A percentile compares a stretch with the other conserved stretches of the same genome.
Conservation (phyloP, 768 basidiomycete genomes). For the Lentinula raphanica region DNA sequence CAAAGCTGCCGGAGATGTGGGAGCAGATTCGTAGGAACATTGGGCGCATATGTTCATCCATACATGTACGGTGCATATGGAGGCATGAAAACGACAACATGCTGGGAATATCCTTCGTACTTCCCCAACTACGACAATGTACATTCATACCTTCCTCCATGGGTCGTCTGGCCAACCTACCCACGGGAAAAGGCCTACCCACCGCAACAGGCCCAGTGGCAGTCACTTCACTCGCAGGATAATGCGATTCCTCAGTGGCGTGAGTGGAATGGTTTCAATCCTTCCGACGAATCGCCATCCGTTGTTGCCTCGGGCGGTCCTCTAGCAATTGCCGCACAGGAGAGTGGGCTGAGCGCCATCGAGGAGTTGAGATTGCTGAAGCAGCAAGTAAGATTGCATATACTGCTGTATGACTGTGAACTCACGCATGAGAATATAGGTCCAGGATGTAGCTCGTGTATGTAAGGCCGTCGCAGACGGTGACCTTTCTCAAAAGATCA, state of each 20-base stretch:
- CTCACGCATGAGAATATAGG: slow-evolving; percentile 23
- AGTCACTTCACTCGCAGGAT: not conserved
- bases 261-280: not conserved
- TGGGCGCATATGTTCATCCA: not conserved
- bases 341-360: slow-evolving; percentile 58
- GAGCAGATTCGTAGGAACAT: not conserved
- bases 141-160: not conserved
- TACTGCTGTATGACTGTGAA: too few relatives aligned
- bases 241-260: not conserved
- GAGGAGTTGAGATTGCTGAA: slow-evolving; percentile 69
- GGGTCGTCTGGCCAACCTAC: not conserved
- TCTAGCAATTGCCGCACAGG: slow-evolving; percentile 48
- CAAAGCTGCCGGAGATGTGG: slow-evolving; percentile 1
- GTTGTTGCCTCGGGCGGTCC: slow-evolving; percentile 52
- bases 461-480: slow-evolving; percentile 69
- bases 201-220: slow-evolving; percentile 7
- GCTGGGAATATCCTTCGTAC: not conserved
- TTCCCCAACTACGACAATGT: not conserved
- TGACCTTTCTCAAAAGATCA: slow-evolving; percentile 65
- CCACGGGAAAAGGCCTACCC: slow-evolving; percentile 11
- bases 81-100: not conserved
- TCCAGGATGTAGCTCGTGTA: slow-evolving; percentile 66
- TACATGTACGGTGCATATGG: not conserved
- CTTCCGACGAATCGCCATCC: slow-evolving; percentile 17
- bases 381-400: slow-evolving; percentile 36